phyloP scores from a whole-genome alignment of 2,329 filamentous ascomycete genomes.

The Xylaria polymorpha region DNA sequence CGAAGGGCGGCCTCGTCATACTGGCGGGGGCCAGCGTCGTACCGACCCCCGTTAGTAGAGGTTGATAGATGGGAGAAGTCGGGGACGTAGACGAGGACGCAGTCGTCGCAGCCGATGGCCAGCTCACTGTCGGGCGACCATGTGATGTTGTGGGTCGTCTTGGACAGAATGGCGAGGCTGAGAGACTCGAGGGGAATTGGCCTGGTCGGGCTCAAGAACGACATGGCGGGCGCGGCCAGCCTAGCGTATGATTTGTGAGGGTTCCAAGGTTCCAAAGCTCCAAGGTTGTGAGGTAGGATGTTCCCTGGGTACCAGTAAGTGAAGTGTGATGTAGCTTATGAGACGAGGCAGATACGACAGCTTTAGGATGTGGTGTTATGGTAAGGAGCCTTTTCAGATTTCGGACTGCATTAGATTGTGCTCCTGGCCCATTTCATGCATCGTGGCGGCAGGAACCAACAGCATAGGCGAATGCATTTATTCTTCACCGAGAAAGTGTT shows the following conservation, averaged over 20 bases:
- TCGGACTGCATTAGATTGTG: constrained; percentile 22
- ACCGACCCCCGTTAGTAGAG: constrained; percentile 24
- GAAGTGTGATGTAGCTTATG: neutral
- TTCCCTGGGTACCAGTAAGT: no score
- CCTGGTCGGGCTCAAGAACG: constrained; percentile 26
- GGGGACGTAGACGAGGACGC: constrained; percentile 63
- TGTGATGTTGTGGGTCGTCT: constrained; percentile 57
- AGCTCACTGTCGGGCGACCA: constrained; percentile 70
- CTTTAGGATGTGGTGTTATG: neutral
- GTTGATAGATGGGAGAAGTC: constrained; percentile 51
- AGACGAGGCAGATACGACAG: neutral
- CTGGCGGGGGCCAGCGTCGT: constrained; percentile 44
- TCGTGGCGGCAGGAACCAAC: constrained; percentile 27
- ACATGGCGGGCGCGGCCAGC: constrained; percentile 10
- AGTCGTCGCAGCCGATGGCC: constrained; percentile 67
- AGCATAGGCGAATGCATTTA: neutral
- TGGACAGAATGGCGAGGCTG: constrained; percentile 56
- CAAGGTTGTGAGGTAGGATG: neutral
- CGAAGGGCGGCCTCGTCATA: constrained; percentile 49
- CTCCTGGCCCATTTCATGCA: neutral
- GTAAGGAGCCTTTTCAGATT: neutral
- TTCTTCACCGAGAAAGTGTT: no score
- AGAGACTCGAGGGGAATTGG: constrained; percentile 62
- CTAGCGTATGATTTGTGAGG: neutral
- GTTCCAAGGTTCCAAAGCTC: no score